Conservation (phyloP, 2,329 filamentous ascomycete genomes). For the Fusarium dimerum region DNA sequence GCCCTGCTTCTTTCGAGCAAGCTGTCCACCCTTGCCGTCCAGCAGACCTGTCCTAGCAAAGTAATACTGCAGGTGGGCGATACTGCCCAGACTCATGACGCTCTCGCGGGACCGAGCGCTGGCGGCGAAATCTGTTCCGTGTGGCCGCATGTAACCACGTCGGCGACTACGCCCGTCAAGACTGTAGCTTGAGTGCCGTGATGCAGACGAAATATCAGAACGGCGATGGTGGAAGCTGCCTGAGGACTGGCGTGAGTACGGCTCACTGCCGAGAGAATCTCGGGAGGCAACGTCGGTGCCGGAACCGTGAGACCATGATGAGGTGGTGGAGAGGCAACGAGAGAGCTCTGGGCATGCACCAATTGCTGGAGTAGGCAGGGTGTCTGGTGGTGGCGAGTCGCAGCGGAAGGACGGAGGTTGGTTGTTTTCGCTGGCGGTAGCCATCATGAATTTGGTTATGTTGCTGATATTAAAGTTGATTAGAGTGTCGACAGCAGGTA, state of each 20-base stretch:
- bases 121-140: conserved; percentile 84
- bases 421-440: conserved; percentile 31
- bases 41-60: conserved; percentile 92
- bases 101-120: conserved; percentile 90
- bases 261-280: conserved; percentile 57
- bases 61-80: conserved; percentile 97
- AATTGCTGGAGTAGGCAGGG: conserved; percentile 63
- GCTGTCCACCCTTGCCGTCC: conserved; percentile 87
- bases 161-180: conserved; percentile 50
- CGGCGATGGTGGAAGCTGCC: conserved; percentile 51
- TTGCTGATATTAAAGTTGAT: too few relatives aligned
- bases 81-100: conserved; percentile 94
- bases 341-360: conserved; percentile 59
- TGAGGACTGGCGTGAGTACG: conserved; percentile 65
- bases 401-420: conserved; percentile 42
- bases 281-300: conserved; percentile 50
- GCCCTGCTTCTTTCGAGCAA: conserved; percentile 71
- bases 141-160: conserved; percentile 84
- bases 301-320: conserved; percentile 59
- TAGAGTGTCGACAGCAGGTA: too few relatives aligned
- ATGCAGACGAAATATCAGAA: conserved; percentile 43
- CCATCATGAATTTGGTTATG: conserved; percentile 29
- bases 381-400: conserved; percentile 66
- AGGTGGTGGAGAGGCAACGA: conserved; percentile 64
- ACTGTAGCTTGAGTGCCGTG: conserved; percentile 50